Conservation (phyloP, 768 basidiomycete genomes). For the Leccinum olivaceopallidum region DNA sequence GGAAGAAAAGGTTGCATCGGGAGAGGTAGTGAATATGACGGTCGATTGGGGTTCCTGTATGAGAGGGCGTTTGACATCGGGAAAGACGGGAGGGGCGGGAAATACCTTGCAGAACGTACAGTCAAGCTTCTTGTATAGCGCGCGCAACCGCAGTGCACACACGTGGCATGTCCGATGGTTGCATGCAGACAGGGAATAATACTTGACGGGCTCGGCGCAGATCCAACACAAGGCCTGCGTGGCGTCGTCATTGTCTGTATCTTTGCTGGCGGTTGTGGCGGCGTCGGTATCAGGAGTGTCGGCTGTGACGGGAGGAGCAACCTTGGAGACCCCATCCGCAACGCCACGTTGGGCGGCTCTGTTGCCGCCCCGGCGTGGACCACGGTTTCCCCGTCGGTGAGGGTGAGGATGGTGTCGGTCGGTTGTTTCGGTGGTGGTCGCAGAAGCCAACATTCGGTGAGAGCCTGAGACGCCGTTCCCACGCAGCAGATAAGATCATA, state of each 20-base stretch:
- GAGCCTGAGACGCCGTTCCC: not conserved
- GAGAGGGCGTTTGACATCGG: not conserved
- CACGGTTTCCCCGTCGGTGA: conserved; percentile 19
- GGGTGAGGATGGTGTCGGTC: conserved; percentile 1
- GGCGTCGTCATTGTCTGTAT: conserved; percentile 37
- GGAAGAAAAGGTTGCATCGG: conserved; percentile 59
- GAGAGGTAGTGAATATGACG: conserved; percentile 73
- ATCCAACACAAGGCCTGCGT: conserved; percentile 70
- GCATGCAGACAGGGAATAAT: conserved; percentile 85
- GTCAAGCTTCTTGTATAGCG: conserved; percentile 89
- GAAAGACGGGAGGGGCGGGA: not conserved
- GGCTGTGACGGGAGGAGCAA: not conserved
- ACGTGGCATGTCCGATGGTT: conserved; percentile 96
- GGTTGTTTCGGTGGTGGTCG: conserved; percentile 19
- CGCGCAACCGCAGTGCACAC: conserved; percentile 83
- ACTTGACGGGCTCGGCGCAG: conserved; percentile 92
- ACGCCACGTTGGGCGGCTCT: conserved; percentile 6
- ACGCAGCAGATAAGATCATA: not conserved
- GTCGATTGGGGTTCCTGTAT: conserved; percentile 67
- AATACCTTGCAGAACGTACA: conserved; percentile 91
- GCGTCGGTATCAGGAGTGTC: not conserved
- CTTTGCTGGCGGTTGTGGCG: conserved; percentile 3
- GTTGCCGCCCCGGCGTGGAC: conserved; percentile 23
- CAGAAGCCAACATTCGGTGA: conserved; percentile 14
- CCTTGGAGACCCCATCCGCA: conserved; percentile 1